Conservation (phyloP, 179 eudicot species). For the Gypsophila paniculata region DNA sequence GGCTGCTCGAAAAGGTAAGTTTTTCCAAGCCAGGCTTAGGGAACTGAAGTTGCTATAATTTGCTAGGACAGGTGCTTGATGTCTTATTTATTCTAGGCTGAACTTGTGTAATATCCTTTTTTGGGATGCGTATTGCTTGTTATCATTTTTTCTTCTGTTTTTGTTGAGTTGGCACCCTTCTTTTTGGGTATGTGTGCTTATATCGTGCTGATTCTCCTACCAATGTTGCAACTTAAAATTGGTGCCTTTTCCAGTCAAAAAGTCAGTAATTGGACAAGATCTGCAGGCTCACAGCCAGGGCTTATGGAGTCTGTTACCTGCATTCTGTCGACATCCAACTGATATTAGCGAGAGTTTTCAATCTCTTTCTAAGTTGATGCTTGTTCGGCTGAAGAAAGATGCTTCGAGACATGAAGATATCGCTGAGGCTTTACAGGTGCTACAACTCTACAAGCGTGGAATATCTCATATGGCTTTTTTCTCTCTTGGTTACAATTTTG, state of each 20-base stretch:
- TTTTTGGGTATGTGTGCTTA: slow-evolving; percentile 2
- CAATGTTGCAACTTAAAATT: slow-evolving; percentile 29
- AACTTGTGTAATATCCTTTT: neutral
- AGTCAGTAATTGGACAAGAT: slow-evolving; percentile 49
- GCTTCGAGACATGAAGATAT: slow-evolving; percentile 53
- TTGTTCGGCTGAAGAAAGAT: slow-evolving; percentile 52
- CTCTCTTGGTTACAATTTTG: neutral
- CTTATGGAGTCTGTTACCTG: slow-evolving; percentile 77
- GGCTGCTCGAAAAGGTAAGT: slow-evolving; percentile 56
- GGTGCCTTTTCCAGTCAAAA: slow-evolving; percentile 56
- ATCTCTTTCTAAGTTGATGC: slow-evolving; percentile 44
- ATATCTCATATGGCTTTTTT: neutral
- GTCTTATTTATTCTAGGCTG: neutral
- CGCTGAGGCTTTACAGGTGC: slow-evolving; percentile 65
- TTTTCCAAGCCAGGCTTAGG: neutral
- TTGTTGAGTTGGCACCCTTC: slow-evolving; percentile 12
- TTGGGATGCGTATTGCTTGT: neutral
- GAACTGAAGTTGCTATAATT: neutral
- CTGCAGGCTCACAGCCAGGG: slow-evolving; percentile 65
- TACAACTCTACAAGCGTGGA: neutral
- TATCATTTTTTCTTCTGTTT: neutral
- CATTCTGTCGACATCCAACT: slow-evolving; percentile 72
- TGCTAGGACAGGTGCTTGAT: neutral
- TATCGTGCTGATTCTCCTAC: slow-evolving; percentile 15
- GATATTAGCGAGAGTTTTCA: slow-evolving; percentile 54